phyloP scores from a whole-genome alignment of 2,329 filamentous ascomycete species.

The Alternaria brassicae region DNA sequence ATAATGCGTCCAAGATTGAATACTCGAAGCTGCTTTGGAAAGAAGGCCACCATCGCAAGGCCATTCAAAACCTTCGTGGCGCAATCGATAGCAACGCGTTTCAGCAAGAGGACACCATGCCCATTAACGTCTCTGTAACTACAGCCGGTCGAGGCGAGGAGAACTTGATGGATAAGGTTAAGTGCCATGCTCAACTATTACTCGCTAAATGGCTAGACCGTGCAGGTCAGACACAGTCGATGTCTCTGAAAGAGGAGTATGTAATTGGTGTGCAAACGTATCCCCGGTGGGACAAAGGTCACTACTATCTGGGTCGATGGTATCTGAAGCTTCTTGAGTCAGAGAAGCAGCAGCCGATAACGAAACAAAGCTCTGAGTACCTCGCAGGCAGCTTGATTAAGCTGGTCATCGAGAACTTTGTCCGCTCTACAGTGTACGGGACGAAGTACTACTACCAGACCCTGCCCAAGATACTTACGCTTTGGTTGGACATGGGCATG shows the following conservation, averaged over 20 bases:
- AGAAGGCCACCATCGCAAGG: conserved; percentile 90
- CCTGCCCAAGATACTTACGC: conserved; percentile 84
- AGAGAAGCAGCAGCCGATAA: conserved; percentile 76
- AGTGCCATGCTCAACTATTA: conserved; percentile 82
- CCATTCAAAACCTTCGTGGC: conserved; percentile 87
- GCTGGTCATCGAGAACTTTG: conserved; percentile 91
- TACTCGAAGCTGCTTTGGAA: conserved; percentile 93
- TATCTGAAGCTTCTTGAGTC: conserved; percentile 96
- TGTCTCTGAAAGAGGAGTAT: conserved; percentile 74
- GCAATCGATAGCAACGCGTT: conserved; percentile 86
- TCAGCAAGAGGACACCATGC: conserved; percentile 55
- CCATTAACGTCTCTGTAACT: conserved; percentile 46
- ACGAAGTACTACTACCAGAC: conserved; percentile 98
- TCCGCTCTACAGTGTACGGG: conserved; percentile 84
- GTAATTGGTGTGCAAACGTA: conserved; percentile 76
- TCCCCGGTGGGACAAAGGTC: conserved; percentile 89
- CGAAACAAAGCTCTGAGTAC: conserved; percentile 67
- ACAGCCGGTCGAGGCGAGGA: conserved; percentile 49
- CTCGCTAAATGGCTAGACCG: conserved; percentile 96
- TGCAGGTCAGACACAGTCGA: conserved; percentile 89
- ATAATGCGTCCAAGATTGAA: conserved; percentile 89
- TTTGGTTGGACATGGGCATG: conserved; percentile 92
- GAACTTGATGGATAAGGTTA: conserved; percentile 63
- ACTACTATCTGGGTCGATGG: conserved; percentile 95
- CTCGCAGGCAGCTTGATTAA: conserved; percentile 84